Base-by-base conservation (phyloP, 2,329 filamentous ascomycete genomes). In the Cladosporium oxysporum region DNA sequence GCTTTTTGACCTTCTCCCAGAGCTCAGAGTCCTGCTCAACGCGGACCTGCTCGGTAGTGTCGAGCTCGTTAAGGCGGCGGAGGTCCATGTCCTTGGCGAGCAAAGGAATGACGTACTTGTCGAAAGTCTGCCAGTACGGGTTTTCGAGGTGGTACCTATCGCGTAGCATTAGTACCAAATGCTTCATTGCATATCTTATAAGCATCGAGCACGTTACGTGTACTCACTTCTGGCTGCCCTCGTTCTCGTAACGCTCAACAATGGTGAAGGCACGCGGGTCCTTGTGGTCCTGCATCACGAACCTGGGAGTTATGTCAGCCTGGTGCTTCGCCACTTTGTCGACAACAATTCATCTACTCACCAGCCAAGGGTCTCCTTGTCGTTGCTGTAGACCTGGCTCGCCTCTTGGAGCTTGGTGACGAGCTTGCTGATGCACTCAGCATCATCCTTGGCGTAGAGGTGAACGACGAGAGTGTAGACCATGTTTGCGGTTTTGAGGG, bases 41-140 rank as follows among this genome's bases (percentile, higher is more conserved):
- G 18, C 66, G 66, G 18, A 77, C 73, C 64, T 73, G 68, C 66
- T 82, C 80, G 69, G 78, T 82, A 8, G 84, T 87, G 69, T 89
- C 87, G 72, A 90, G 76, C 78, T 92, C 90, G 76, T 91, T 87
- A 69, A 87, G 84, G 55, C 90, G 81, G 63, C 88, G 81, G 68
- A 92, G 76, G 75, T 92, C 90, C 88, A 91, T 91, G 10, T 85
- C 83, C 75, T 83, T 84, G 70, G 88, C 89, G 60, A 92, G 78
- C 66, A 92, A 75, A 2, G 90, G 90, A 58, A 87, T 81, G 33
- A 92, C 89, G 72, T 91, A 91, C 6, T 88, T 88, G 75, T 91
- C 89, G 72, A 92, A 91, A 0, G 89, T 91, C 81, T 90, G 85
- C 88, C 88, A 90, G 81, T 90, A 90, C 35, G 88, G 88, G 77